phyloP scores from a whole-genome alignment of 495 filamentous ascomycete genomes.

The Penicillium psychrofluorescens region DNA sequence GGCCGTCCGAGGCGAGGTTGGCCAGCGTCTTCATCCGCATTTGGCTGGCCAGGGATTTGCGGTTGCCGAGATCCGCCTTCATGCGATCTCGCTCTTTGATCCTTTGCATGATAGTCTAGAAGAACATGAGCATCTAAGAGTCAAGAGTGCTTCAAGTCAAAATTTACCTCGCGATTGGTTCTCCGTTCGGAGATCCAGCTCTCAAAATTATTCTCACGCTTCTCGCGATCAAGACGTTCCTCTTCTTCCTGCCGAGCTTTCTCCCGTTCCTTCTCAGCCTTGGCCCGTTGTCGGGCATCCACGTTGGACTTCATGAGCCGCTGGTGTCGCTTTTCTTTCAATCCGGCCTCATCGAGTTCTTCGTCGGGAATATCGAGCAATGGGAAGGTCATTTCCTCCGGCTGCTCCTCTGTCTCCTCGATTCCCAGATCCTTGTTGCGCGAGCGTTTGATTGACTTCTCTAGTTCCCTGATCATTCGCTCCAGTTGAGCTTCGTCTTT shows the following conservation, averaged over 20 bases:
- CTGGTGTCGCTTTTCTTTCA: slow-evolving; percentile 89
- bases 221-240: slow-evolving; percentile 73
- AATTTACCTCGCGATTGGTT: slow-evolving; percentile 55
- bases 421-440: slow-evolving; percentile 88
- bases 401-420: slow-evolving; percentile 65
- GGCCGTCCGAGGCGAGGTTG: slow-evolving; percentile 86
- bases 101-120: slow-evolving; percentile 56
- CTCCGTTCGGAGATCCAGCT: slow-evolving; percentile 80
- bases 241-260: slow-evolving; percentile 76
- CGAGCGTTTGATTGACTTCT: slow-evolving; percentile 77
- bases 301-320: slow-evolving; percentile 88
- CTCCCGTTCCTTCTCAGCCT: slow-evolving; percentile 90
- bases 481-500: slow-evolving; percentile 83
- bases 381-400: slow-evolving; percentile 74
- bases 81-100: slow-evolving; percentile 91
- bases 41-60: slow-evolving; percentile 90
- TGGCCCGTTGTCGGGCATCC: slow-evolving; percentile 83
- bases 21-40: slow-evolving; percentile 98
- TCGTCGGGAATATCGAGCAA: slow-evolving; percentile 87
- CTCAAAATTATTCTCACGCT: slow-evolving; percentile 74
- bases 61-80: slow-evolving; percentile 87
- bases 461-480: slow-evolving; percentile 74
- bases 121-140: slow-evolving; percentile 2
- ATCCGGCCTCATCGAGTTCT: slow-evolving; percentile 78
- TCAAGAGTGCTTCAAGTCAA: neutral